Conservation (phyloP, 2,329 filamentous ascomycete species). For the Aureobasidium sp. region DNA sequence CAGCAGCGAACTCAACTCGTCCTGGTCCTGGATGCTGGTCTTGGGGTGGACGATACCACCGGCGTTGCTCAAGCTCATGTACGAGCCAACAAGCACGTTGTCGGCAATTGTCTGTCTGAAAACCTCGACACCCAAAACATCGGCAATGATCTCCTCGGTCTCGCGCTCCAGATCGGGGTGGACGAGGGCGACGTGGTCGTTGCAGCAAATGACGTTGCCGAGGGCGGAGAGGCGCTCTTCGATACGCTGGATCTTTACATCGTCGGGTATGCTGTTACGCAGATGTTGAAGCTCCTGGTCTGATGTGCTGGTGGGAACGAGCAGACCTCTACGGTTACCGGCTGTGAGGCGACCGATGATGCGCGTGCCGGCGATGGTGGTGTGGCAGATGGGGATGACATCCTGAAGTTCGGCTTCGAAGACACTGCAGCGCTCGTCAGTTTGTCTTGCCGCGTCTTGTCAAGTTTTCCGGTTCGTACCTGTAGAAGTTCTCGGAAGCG, state of each 20-base stretch:
- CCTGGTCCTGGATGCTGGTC: conserved; percentile 94
- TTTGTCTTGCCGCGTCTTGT: neutral
- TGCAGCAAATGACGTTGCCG: conserved; percentile 92
- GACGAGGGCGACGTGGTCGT: conserved; percentile 93
- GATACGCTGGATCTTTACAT: conserved; percentile 90
- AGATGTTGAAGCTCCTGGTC: conserved; percentile 98
- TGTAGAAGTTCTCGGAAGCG: conserved; percentile 98
- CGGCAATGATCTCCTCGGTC: conserved; percentile 96
- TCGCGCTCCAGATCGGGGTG: conserved; percentile 96
- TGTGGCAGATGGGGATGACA: conserved; percentile 92
- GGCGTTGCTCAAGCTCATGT: conserved; percentile 94
- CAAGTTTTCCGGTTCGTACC: conserved; percentile 36
- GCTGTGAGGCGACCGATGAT: conserved; percentile 94
- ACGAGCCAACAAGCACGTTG: conserved; percentile 91
- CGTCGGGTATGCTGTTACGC: conserved; percentile 85
- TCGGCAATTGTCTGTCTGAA: conserved; percentile 93
- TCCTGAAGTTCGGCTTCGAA: conserved; percentile 98
- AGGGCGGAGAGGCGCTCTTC: conserved; percentile 93
- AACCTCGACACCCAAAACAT: conserved; percentile 81
- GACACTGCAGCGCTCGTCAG: conserved; percentile 37
- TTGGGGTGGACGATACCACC: conserved; percentile 96
- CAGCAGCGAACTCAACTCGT: conserved; percentile 85
- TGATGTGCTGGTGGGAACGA: conserved; percentile 90
- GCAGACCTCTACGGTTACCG: conserved; percentile 91
- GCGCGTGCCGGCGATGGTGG: conserved; percentile 89